These are phyloP conservation scores for Diaporthe helianthi DNA, from an alignment of 2,329 filamentous ascomycete species.

Conservation along the genomic window DNA sequence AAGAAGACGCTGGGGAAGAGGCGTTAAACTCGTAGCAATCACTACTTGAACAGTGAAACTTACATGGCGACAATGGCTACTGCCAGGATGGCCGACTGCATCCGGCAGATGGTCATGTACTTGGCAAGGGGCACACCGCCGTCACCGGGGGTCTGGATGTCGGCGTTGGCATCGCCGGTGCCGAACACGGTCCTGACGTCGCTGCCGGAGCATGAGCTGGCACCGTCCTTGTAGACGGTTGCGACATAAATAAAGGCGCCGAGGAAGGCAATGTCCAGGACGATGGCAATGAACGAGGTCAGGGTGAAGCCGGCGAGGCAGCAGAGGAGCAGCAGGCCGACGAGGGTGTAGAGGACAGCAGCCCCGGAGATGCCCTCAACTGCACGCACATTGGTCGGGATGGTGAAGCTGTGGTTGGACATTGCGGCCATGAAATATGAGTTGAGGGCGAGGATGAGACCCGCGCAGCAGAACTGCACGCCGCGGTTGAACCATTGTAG, in stretches of 20 bases:
- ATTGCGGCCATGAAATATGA: constrained; percentile 84
- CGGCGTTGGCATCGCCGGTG: constrained; percentile 59
- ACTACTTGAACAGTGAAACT: too few species aligned
- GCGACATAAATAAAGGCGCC: constrained; percentile 85
- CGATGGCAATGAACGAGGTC: constrained; percentile 74
- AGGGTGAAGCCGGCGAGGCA: constrained; percentile 78
- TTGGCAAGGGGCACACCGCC: constrained; percentile 58
- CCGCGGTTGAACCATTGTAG: constrained; percentile 75
- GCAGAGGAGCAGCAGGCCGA: constrained; percentile 78
- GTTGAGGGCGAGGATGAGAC: constrained; percentile 79
- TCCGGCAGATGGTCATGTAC: constrained; percentile 66
- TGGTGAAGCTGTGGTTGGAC: constrained; percentile 66
- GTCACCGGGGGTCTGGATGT: constrained; percentile 55
- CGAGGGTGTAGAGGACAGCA: constrained; percentile 75
- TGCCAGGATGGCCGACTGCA: constrained; percentile 80
- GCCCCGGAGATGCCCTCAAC: constrained; percentile 81
- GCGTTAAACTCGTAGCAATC: too few species aligned
- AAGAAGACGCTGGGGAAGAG: constrained; percentile 44
- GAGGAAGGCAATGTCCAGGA: constrained; percentile 79
- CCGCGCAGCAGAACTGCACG: constrained; percentile 75
- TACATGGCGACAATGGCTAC: constrained; percentile 81
- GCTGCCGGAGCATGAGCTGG: constrained; percentile 64
- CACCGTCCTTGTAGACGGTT: constrained; percentile 73
- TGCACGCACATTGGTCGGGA: constrained; percentile 71
- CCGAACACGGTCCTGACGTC: constrained; percentile 74